Evolutionary conservation across 2,329 filamentous ascomycete species (phyloP).

Genomic region (Cladobotryum protrusum): DNA sequence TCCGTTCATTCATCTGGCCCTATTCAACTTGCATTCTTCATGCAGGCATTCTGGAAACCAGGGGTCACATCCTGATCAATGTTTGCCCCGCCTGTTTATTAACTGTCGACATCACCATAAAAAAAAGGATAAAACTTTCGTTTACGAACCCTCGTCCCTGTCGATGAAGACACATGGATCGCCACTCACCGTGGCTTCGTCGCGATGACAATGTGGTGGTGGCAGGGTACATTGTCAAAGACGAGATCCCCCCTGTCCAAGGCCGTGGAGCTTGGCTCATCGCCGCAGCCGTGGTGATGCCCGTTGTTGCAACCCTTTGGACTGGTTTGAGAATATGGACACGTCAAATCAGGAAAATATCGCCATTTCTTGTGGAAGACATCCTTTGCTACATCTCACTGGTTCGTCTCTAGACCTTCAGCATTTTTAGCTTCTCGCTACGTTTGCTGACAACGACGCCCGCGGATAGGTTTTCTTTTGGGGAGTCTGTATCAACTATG

Average conservation of each 20-base stretch:
- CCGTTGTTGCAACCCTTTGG: conserved; percentile 13
- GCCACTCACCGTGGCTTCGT: no score
- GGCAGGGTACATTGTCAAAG: not conserved
- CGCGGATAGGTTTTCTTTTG: conserved; percentile 12
- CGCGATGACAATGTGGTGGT: no score
- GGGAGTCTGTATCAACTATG: conserved; percentile 12
- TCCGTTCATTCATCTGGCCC: no score
- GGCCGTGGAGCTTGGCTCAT: conserved; percentile 10
- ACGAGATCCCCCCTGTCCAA: conserved; percentile 10
- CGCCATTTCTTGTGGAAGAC: conserved; percentile 10
- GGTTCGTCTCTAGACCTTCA: conserved; percentile 1
- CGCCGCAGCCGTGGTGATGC: conserved; percentile 12
- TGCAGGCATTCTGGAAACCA: no score
- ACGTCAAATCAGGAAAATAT: conserved; percentile 11
- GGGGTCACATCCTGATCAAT: no score
- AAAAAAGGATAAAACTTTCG: no score
- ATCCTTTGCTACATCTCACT: conserved; percentile 14
- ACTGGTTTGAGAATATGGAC: conserved; percentile 15
- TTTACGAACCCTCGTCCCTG: no score
- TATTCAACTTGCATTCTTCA: no score
- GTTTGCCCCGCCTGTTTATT: no score
- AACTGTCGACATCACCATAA: no score
- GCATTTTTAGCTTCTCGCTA: not conserved
- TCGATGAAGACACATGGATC: no score
- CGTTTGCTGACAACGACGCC: not conserved